Conservation (phyloP, 306 rosid genomes). For the Dalbergia oliveri region DNA sequence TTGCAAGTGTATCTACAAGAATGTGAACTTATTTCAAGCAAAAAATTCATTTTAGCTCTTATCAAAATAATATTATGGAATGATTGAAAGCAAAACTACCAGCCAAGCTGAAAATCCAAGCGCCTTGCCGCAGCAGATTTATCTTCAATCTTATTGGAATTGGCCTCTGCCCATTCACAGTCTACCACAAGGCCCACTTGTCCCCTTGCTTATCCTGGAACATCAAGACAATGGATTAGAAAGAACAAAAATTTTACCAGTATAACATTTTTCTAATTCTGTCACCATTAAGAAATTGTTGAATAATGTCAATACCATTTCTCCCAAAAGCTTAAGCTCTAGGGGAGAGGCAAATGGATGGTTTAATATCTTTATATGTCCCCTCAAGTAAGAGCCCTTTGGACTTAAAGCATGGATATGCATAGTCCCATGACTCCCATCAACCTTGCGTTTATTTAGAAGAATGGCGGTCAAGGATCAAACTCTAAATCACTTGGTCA, state of each 20-base stretch:
- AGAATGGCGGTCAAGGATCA: no score
- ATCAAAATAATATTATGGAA: conserved; percentile 25
- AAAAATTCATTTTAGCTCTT: conserved; percentile 11
- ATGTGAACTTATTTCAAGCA: background rate
- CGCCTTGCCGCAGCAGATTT: conserved; percentile 82
- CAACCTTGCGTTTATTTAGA: no score
- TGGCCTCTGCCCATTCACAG: conserved; percentile 96
- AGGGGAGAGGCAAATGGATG: no score
- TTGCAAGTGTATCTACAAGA: background rate
- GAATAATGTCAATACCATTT: background rate
- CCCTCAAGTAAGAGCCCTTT: no score
- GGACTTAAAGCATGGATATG: no score
- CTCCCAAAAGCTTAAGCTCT: no score
- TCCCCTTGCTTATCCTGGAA: conserved; percentile 85
- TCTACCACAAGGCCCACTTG: conserved; percentile 79
- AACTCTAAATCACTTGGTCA: no score
- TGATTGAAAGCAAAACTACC: conserved; percentile 57
- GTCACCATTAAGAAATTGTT: conserved; percentile 4
- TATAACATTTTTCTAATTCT: background rate
- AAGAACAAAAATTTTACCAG: conserved; percentile 3
- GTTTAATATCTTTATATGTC: no score
- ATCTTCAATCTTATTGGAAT: conserved; percentile 80
- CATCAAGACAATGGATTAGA: conserved; percentile 23
- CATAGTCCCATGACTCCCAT: no score
- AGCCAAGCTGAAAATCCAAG: conserved; percentile 93